Conservation (phyloP, 1,284 basidiomycete genomes). For the Agroathelia rolfsii region DNA sequence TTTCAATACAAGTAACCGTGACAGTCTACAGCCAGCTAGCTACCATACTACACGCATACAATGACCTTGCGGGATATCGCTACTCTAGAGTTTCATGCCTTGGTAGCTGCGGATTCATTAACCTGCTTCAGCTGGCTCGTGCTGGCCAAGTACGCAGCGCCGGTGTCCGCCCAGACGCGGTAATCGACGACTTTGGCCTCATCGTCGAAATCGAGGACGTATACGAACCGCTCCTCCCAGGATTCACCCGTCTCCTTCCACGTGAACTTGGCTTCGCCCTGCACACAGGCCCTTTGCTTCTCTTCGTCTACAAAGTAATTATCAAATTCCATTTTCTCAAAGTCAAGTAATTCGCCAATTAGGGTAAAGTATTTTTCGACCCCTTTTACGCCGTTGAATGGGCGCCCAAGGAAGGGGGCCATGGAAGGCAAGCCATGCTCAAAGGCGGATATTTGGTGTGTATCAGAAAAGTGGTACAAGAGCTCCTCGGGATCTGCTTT, state of each 20-base stretch:
- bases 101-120: no score
- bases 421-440: slow-evolving; percentile 49
- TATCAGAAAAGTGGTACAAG: slow-evolving; percentile 41
- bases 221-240: slow-evolving; percentile 57
- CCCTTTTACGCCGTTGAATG: slow-evolving; percentile 34
- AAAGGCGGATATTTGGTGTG: slow-evolving; percentile 31
- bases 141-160: slow-evolving; percentile 50
- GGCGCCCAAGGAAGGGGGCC: slow-evolving; percentile 49
- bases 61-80: no score
- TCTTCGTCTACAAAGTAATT: slow-evolving; percentile 31
- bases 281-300: slow-evolving; percentile 38
- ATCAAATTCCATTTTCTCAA: slow-evolving; percentile 24
- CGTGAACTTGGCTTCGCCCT: slow-evolving; percentile 44
- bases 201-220: slow-evolving; percentile 52
- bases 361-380: slow-evolving; percentile 40
- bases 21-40: no score
- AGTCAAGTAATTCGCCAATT: slow-evolving; percentile 33
- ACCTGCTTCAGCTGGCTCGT: slow-evolving; percentile 30
- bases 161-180: slow-evolving; percentile 62
- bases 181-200: slow-evolving; percentile 42
- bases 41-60: no score
- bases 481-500: slow-evolving; percentile 32
- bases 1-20: no score
- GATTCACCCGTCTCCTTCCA: slow-evolving; percentile 41
- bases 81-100: no score